Evolutionary conservation across 192 early-diverging fungal genomes (phyloP), one percentile per base, ranked within the genome.

Genomic region (Dissophora ornata): DNA sequence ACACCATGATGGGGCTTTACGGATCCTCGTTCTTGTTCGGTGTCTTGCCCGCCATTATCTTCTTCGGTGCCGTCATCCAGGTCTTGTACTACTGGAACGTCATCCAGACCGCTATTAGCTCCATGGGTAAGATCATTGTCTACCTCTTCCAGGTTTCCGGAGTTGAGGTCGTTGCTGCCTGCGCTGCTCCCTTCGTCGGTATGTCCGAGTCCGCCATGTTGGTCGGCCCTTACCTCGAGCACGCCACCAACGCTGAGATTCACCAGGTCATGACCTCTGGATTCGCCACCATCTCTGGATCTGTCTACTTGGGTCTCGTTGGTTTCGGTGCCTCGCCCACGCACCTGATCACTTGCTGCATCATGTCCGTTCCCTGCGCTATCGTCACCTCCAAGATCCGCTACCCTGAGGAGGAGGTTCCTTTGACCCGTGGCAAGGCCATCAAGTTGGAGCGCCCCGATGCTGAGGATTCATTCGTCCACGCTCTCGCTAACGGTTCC

Each of bases 341-440:
- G 8, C 82, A 87, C 67, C 79, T 97, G 52, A 87, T 97, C 64
- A 93, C 94, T 1, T 87, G 92, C 16, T 95, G 94, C 77, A 80
- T 95, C 85, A 95, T 96, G 94, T 96, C 95, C 24, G 89, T 97
- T 25, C 95, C 95, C 2, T 90, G 90, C 61, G 90, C 91, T 16
- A 69, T 97, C 50, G 86, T 91, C 45, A 83, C 95, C 57, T 91
- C 92, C 81, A 97, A 97, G 86, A 78, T 97, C 67, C 85, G 91
- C 33, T 90, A 90, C 61, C 95, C 95, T 3, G 95, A 97, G 79
- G 90, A 84, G 19, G 92, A 94, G 45, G 89, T 90, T 41, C 89
- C 94, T 12, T 44, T 95, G 67, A 93, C 95, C 22, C 85, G 84
- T 19, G 92, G 90, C n/a, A 81, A 84, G 45, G 83, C 90, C 42